Base-by-base conservation (phyloP, 495 filamentous ascomycete species). In the Aspergillus panamensis region DNA sequence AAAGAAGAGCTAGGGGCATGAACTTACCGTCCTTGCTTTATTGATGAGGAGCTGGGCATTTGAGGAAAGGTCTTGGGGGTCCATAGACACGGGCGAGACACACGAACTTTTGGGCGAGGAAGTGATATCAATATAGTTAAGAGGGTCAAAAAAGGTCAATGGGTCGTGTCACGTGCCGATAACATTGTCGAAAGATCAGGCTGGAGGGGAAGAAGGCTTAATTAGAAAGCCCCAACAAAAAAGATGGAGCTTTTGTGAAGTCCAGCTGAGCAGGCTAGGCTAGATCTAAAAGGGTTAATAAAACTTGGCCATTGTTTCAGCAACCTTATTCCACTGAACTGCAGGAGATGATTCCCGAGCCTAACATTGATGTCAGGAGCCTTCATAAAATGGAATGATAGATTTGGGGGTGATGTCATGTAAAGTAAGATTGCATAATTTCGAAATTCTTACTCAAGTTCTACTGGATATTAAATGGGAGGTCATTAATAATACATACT, bases 21-120 rank as follows among this genome's bases (percentile, higher is more conserved):
- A 25, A 59, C 63, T 59, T 56, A 72, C 69, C 21, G 48, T 48
- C 57, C 62, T 65, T 14, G 69, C 67, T 61, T 70, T 63, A 55
- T 58, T 55, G 17, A 70, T 53, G 64, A 72, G 65, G 48, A 51
- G 45, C 42, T 66, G 67, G 45, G 57, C 60, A 50, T 66, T 60
- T n/a, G 60, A 53, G 32, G 55, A 56, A 40, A 65, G 67, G 49
- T 51, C 58, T 51, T 53, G 33, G 30, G 44, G 42, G 45, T 69
- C 62, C 62, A 57, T 57, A 45, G 66, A 62, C 59, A 69, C 66
- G 60, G 61, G 61, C 63, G 52, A 59, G 63, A 59, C 48, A 59
- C 43, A 19, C 48, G 25, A 49, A 53, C 20, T 39, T 20, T 52
- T 58, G 50, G 53, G 37, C 12, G 42, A 51, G 45, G 61, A 32